Evolutionary conservation across 2,329 filamentous ascomycete genomes (phyloP).

Genomic region (Neopestalotiopsis sp.): DNA sequence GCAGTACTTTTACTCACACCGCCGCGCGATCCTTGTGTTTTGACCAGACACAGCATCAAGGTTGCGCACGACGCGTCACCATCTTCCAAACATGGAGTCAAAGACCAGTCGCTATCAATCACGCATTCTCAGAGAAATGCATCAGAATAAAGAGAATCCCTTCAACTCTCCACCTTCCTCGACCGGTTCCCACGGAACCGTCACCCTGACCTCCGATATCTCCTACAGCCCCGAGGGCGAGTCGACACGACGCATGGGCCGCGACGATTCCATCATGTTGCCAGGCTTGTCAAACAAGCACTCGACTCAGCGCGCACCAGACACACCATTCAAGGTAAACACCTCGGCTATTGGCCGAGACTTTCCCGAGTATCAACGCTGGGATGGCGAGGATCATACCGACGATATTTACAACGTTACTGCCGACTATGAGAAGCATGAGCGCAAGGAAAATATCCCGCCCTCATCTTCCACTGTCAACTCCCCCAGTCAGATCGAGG

Average conservation of each 20-base stretch:
- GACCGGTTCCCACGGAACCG: constrained; percentile 62
- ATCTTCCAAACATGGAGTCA: constrained; percentile 31
- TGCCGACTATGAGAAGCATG: constrained; percentile 33
- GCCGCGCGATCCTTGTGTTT: constrained; percentile 2
- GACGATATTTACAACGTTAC: constrained; percentile 41
- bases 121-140: constrained; percentile 42
- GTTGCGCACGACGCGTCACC: constrained; percentile 27
- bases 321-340: constrained; percentile 37
- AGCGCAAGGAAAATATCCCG: constrained; percentile 52
- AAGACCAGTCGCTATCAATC: constrained; percentile 35
- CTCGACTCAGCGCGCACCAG: constrained; percentile 23
- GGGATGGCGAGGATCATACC: constrained; percentile 29
- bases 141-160: constrained; percentile 51
- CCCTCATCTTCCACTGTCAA: constrained; percentile 40
- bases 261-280: constrained; percentile 48
- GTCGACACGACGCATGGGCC: constrained; percentile 53
- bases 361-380: constrained; percentile 55
- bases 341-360: constrained; percentile 48
- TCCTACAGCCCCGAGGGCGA: constrained; percentile 60
- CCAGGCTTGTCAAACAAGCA: constrained; percentile 28
- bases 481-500: constrained; percentile 50
- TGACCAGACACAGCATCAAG: constrained; percentile 9
- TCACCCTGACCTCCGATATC: constrained; percentile 60
- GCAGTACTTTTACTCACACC: constrained; percentile 13
- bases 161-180: constrained; percentile 65